phyloP scores from a whole-genome alignment of 2,329 filamentous ascomycete species.

The Xylariaceae sp. region DNA sequence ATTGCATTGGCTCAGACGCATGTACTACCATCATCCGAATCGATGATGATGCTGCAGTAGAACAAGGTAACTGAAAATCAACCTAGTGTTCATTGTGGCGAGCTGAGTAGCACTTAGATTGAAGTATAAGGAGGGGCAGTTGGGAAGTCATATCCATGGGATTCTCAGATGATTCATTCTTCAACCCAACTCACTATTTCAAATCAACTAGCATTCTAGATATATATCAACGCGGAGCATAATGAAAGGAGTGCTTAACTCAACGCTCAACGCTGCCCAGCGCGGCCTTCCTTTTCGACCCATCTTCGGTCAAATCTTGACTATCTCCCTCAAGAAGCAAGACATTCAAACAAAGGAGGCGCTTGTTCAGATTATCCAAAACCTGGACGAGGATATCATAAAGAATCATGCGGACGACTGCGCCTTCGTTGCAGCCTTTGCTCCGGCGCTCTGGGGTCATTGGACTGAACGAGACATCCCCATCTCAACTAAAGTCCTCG shows the following conservation, averaged over 20 bases:
- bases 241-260: slow-evolving; percentile 17
- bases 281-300: slow-evolving; percentile 25
- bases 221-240: too few species aligned
- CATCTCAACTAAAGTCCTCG: slow-evolving; percentile 16
- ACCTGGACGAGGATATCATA: slow-evolving; percentile 19
- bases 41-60: too few species aligned
- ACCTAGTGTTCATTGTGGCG: too few species aligned
- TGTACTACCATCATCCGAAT: too few species aligned
- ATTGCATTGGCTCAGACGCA: too few species aligned
- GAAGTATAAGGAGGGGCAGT: too few species aligned
- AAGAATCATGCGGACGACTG: slow-evolving; percentile 2
- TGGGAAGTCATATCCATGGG: too few species aligned
- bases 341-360: not conserved
- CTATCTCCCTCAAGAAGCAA: slow-evolving; percentile 20
- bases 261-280: slow-evolving; percentile 13
- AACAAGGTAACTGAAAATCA: too few species aligned
- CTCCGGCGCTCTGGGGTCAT: slow-evolving; percentile 18
- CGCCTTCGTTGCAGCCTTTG: slow-evolving; percentile 23
- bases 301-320: slow-evolving; percentile 22
- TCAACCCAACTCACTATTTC: too few species aligned
- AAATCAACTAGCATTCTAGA: too few species aligned
- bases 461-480: slow-evolving; percentile 17
- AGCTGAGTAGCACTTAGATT: too few species aligned
- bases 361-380: slow-evolving; percentile 15
- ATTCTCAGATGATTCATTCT: too few species aligned